Evolutionary conservation across 2,329 filamentous ascomycete genomes (phyloP), one percentile per base, ranked within the genome.

Genomic region (Sclerotinia minor): DNA sequence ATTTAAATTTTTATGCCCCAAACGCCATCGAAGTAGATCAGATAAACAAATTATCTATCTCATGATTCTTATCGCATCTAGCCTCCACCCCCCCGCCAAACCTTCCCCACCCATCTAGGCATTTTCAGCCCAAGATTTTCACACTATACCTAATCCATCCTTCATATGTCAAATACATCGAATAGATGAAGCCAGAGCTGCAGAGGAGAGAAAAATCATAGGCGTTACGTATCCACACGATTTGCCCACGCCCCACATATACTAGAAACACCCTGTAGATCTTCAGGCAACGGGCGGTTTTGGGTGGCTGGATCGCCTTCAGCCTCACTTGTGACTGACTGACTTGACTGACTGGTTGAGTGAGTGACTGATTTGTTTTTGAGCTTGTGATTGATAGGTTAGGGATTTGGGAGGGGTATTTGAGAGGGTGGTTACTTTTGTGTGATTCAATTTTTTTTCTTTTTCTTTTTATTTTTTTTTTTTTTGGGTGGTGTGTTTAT

Each of bases 221-320:
- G 35, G 35, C 7, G 8, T 35, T 35, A 35, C 35, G 35, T 35
- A 35, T 35, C 35, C 35, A 35, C 35, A 35, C 32, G 3, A 32
- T 38, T 55, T 38, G 29, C 29, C 45, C 21, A 4, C 59, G 45
- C 59, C 38, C 38, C 59, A 50, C 59, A 17, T 19, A 21, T 11
- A 7, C 21, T 41, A 41, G 17, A 41, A 38, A 2, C 45, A 47
- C 59, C 59, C 53, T 35, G 53, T 15, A 41, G 11, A 52, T 52
- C 45, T 38, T 63, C 59, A 63, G 47, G 59, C 59, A 63, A 50
- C 15, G 59, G 15, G 38, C 38, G 38, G 38, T 41, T 26, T 50
- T 47, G n/a, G n/a, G 45, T 24, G 45, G 32, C 59, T 41, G 45
- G 32, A 45, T 41, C 59, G 50, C 45, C 59, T 32, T 35, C 59